Percentiles rank a stretch among this genome's conserved stretches.
Evolutionary conservation across 768 basidiomycete genomes (phyloP).

Genomic region (Pilatotrama ljubarskyi): DNA sequence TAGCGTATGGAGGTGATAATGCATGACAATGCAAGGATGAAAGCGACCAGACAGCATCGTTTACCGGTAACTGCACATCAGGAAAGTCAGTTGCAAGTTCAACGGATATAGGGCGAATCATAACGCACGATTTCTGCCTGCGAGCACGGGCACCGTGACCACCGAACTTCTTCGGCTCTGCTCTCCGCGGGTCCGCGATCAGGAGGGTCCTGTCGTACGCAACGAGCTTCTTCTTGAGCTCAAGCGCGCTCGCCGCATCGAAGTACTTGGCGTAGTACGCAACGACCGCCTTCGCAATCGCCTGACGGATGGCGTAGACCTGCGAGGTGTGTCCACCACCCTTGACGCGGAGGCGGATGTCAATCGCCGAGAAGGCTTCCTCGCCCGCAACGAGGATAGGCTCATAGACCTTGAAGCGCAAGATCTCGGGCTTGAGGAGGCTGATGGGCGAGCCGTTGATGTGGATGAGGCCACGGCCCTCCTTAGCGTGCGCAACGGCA

Average conservation of each 20-base stretch:
- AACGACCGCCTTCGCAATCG: constrained; percentile 95
- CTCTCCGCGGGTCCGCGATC: constrained; percentile 94
- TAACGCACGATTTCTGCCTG: constrained; percentile 89
- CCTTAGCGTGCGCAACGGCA: constrained; percentile 94
- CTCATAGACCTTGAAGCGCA: constrained; percentile 98
- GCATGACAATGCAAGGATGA: constrained; percentile 44
- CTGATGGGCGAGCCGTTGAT: constrained; percentile 96
- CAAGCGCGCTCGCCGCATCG: constrained; percentile 95
- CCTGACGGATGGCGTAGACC: constrained; percentile 98
- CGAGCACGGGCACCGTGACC: constrained; percentile 97
- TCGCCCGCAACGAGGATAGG: constrained; percentile 92
- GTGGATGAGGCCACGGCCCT: constrained; percentile 94
- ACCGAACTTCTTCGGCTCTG: constrained; percentile 99
- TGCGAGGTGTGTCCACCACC: constrained; percentile 99
- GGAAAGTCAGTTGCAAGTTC: background rate
- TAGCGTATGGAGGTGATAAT: constrained; percentile 35
- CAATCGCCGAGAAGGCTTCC: constrained; percentile 81
- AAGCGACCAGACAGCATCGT: constrained; percentile 37
- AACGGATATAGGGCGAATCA: background rate
- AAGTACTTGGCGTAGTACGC: constrained; percentile 99
- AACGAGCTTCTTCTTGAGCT: constrained; percentile 97
- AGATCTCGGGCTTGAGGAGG: constrained; percentile 92
- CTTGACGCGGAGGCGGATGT: constrained; percentile 97
- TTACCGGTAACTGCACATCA: constrained; percentile 73
- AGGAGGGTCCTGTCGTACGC: constrained; percentile 91